phyloP scores from a whole-genome alignment of 331 rosid species.

The Dryas integrifolia region DNA sequence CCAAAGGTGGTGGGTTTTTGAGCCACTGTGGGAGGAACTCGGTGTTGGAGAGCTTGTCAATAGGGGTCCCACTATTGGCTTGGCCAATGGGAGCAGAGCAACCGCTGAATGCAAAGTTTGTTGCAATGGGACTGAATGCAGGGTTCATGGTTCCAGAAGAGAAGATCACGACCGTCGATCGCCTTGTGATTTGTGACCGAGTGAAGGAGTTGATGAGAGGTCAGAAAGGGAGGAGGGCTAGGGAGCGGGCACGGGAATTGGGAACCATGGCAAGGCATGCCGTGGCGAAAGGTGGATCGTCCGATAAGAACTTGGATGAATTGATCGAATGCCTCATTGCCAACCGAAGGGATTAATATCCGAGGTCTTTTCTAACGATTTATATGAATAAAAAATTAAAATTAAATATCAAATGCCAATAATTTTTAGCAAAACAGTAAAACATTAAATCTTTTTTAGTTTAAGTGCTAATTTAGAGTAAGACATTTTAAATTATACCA shows the following conservation, averaged over 20 bases:
- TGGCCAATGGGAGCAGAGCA: constrained; percentile 37
- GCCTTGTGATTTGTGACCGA: constrained; percentile 11
- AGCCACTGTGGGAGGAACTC: constrained; percentile 41
- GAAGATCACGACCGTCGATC: not conserved
- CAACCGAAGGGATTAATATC: not conserved
- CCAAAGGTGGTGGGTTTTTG: constrained; percentile 30
- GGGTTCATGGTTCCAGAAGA: constrained; percentile 1
- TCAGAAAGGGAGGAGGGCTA: constrained; percentile 21
- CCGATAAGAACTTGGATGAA: constrained; percentile 9
- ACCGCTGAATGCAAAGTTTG: constrained; percentile 23
- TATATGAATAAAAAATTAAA: too few relatives aligned
- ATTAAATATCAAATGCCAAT: too few relatives aligned
- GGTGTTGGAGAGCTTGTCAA: constrained; percentile 25
- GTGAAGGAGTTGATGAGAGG: constrained; percentile 38
- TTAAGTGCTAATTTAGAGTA: too few relatives aligned
- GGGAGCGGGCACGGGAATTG: constrained; percentile 20
- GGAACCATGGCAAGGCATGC: constrained; percentile 22
- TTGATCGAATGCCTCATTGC: not conserved
- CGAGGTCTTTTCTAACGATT: too few relatives aligned
- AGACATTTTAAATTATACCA: too few relatives aligned
- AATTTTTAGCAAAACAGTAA: too few relatives aligned
- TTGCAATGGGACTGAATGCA: constrained; percentile 1
- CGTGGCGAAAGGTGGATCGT: constrained; percentile 19
- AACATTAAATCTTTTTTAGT: too few relatives aligned
- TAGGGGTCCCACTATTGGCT: constrained; percentile 29